Evolutionary conservation across 805 yeast species (phyloP).

Genomic region (Wickerhamomyces chaumierensis): DNA sequence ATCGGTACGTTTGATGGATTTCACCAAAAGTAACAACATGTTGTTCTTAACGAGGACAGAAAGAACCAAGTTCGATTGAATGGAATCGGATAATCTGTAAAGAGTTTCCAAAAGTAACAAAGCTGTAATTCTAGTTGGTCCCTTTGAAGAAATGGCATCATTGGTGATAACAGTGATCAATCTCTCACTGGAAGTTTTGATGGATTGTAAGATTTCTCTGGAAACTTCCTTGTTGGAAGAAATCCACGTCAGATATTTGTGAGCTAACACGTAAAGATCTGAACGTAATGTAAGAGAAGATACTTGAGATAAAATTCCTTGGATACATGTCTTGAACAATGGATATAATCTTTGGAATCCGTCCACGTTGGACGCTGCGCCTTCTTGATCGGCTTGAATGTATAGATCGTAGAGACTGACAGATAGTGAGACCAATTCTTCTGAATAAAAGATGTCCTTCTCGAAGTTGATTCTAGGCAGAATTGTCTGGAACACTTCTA

Average conservation of each 20-base stretch:
- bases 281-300: conserved; percentile 62
- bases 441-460: conserved; percentile 52
- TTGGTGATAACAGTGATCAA: conserved; percentile 56
- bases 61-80: conserved; percentile 43
- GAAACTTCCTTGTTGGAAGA: conserved; percentile 29
- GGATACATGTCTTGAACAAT: conserved; percentile 61
- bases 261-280: conserved; percentile 66
- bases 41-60: conserved; percentile 55
- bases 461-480: conserved; percentile 70
- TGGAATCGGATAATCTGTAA: conserved; percentile 40
- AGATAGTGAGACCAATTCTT: conserved; percentile 65
- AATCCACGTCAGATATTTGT: conserved; percentile 48
- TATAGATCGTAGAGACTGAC: conserved; percentile 59
- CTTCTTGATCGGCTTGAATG: conserved; percentile 30
- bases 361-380: conserved; percentile 26
- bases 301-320: conserved; percentile 61
- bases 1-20: conserved; percentile 61
- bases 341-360: conserved; percentile 47
- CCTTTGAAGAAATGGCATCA: conserved; percentile 75
- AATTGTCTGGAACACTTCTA: conserved; percentile 65
- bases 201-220: conserved; percentile 37
- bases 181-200: conserved; percentile 48
- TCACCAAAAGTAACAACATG: conserved; percentile 50
- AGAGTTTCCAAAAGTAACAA: conserved; percentile 63
- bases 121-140: conserved; percentile 64